These are phyloP conservation scores for Penicillium nordicum DNA, from an alignment of 2,329 filamentous ascomycete genomes.

Conservation along the genomic window DNA sequence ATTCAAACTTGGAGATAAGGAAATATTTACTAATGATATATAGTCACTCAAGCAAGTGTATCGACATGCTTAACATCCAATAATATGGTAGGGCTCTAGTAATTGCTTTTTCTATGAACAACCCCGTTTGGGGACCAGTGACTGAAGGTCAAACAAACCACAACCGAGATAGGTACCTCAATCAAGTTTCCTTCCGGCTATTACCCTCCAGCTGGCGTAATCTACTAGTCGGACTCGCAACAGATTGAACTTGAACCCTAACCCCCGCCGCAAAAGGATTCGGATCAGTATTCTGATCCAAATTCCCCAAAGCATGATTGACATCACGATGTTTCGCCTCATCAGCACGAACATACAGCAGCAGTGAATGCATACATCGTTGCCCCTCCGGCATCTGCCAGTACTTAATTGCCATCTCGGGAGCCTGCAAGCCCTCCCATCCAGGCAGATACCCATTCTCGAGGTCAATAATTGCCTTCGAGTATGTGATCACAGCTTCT, in stretches of 20 bases:
- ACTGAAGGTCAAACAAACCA: not conserved
- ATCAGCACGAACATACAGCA: constrained; percentile 79
- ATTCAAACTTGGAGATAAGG: not conserved
- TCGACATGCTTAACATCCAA: too few species aligned
- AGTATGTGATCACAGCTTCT: constrained; percentile 90
- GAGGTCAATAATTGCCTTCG: constrained; percentile 76
- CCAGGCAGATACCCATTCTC: constrained; percentile 75
- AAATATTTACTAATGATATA: not conserved
- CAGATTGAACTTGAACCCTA: constrained; percentile 6
- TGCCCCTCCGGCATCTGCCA: constrained; percentile 84
- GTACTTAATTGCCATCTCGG: constrained; percentile 81
- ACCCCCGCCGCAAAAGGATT: constrained; percentile 60
- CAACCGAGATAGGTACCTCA: not conserved
- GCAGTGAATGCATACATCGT: constrained; percentile 76
- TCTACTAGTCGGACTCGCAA: not conserved
- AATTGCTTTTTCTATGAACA: not conserved
- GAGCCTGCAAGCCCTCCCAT: constrained; percentile 72
- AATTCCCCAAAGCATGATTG: constrained; percentile 84
- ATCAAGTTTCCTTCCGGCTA: not conserved
- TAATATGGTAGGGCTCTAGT: not conserved
- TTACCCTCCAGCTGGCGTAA: not conserved
- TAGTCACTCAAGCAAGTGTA: not conserved
- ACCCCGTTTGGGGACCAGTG: too few species aligned
- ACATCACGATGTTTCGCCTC: constrained; percentile 85
- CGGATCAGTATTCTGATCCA: constrained; percentile 77